phyloP scores from a whole-genome alignment of 2,329 filamentous ascomycete genomes.

The Pochonia chlamydosporia region DNA sequence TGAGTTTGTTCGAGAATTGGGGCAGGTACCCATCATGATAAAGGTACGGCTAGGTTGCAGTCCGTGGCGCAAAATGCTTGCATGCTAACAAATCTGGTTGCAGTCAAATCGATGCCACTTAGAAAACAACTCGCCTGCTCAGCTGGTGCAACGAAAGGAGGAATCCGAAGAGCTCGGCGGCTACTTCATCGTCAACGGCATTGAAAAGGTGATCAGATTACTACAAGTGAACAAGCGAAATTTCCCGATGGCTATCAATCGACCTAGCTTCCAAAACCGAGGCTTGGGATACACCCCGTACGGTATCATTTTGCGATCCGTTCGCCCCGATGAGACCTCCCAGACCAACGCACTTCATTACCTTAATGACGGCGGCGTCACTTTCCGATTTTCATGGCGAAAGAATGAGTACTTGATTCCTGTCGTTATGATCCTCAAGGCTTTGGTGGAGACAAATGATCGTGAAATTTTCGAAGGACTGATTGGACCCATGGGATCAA shows the following conservation, averaged over 20 bases:
- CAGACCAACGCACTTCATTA: constrained; percentile 98
- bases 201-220: constrained; percentile 93
- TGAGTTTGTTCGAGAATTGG: constrained; percentile 79
- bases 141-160: constrained; percentile 82
- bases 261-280: constrained; percentile 83
- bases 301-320: constrained; percentile 86
- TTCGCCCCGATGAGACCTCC: constrained; percentile 94
- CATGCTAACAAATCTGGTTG: background rate
- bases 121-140: constrained; percentile 74
- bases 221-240: constrained; percentile 87
- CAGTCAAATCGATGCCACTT: constrained; percentile 89
- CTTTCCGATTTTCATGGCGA: constrained; percentile 94
- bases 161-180: constrained; percentile 94
- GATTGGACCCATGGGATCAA: constrained; percentile 69
- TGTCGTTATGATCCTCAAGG: constrained; percentile 94
- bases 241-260: constrained; percentile 89
- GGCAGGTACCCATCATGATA: constrained; percentile 88
- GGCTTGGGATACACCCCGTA: constrained; percentile 83
- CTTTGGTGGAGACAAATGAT: constrained; percentile 91
- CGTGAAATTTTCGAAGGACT: constrained; percentile 93
- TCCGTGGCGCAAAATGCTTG: background rate
- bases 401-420: constrained; percentile 97
- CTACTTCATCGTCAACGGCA: constrained; percentile 97
- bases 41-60: constrained; percentile 53
- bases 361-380: constrained; percentile 90